Percentiles rank a stretch among this genome's conserved stretches.
Conservation (phyloP, 257 asterid species). For the Solanum acaule region DNA sequence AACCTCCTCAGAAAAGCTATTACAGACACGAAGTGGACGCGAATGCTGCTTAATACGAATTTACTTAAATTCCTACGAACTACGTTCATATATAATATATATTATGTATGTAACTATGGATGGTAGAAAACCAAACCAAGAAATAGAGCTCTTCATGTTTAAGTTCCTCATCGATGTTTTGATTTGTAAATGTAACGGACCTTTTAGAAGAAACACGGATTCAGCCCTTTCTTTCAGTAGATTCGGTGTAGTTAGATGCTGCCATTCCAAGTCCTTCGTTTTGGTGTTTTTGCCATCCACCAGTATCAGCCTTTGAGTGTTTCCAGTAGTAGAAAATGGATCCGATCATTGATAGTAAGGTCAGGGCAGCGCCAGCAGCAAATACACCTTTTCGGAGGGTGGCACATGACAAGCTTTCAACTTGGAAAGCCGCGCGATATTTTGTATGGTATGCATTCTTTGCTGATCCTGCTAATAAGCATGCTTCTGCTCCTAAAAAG, state of each 20-base stretch:
- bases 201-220: not conserved
- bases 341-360: constrained; percentile 49
- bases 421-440: constrained; percentile 54
- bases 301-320: constrained; percentile 80
- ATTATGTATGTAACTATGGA: not conserved
- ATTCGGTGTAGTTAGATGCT: constrained; percentile 31
- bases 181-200: not conserved
- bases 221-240: constrained; percentile 32
- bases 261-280: constrained; percentile 86
- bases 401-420: constrained; percentile 65
- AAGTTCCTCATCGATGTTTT: not conserved
- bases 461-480: constrained; percentile 89
- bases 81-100: not conserved
- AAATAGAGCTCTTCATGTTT: not conserved
- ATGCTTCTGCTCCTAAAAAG: constrained; percentile 92
- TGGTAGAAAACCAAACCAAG: not conserved
- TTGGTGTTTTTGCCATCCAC: constrained; percentile 83
- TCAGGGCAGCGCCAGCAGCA: constrained; percentile 85
- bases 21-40: not conserved
- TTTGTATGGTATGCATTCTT: constrained; percentile 93
- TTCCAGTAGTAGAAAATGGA: constrained; percentile 65
- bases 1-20: not conserved
- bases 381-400: constrained; percentile 91
- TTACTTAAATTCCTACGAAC: not conserved
- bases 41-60: not conserved